Conservation (phyloP, 2,329 filamentous ascomycete genomes). For the Cercospora nicotianae region DNA sequence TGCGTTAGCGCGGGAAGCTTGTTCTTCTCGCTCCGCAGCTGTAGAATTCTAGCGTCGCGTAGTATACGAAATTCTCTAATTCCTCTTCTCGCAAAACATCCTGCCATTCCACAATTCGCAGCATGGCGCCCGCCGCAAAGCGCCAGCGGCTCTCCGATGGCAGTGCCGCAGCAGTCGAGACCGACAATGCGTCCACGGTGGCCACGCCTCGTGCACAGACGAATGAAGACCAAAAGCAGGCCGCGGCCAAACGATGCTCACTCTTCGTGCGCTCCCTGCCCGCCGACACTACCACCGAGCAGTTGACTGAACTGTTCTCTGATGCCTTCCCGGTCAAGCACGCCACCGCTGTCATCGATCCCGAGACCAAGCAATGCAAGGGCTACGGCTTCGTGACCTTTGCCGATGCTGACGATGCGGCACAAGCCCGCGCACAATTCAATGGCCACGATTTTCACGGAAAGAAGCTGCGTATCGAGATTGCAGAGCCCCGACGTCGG, state of each 20-base stretch:
- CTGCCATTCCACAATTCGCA: neutral
- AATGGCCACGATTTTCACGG: constrained; percentile 77
- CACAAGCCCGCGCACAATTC: constrained; percentile 76
- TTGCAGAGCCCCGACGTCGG: constrained; percentile 82
- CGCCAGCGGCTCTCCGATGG: constrained; percentile 37
- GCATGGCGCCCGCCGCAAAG: constrained; percentile 37
- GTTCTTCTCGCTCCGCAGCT: neutral
- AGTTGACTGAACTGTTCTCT: constrained; percentile 85
- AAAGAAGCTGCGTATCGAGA: constrained; percentile 78
- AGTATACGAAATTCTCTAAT: neutral
- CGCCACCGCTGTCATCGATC: constrained; percentile 86
- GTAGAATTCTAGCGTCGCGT: neutral
- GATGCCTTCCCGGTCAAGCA: constrained; percentile 94
- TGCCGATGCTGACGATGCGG: constrained; percentile 86
- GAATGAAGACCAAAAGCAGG: constrained; percentile 20
- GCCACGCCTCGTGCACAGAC: neutral
- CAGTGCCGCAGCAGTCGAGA: constrained; percentile 23
- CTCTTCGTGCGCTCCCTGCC: constrained; percentile 91
- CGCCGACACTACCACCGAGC: constrained; percentile 73
- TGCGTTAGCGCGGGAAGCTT: neutral
- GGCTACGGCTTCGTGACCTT: constrained; percentile 98
- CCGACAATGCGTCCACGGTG: neutral
- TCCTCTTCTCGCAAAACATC: neutral
- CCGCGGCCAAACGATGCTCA: constrained; percentile 43
- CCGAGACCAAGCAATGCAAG: constrained; percentile 79